Percentiles rank a stretch among this genome's conserved stretches.
Conservation (phyloP, 768 basidiomycete species). For the Boletus tomentosulus region DNA sequence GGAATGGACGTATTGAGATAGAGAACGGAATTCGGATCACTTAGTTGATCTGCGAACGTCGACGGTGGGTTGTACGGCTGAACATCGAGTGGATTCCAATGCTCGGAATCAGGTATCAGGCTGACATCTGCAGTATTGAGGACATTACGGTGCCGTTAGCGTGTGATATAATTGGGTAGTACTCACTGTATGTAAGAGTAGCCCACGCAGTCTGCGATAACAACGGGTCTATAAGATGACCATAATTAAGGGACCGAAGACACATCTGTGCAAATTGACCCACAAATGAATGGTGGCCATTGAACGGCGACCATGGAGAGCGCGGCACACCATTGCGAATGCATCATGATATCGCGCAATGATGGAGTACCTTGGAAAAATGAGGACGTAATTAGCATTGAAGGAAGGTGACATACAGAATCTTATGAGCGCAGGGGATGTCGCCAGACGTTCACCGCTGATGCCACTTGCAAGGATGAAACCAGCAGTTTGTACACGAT, state of each 20-base stretch:
- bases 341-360: conserved; percentile 86
- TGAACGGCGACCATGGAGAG: conserved; percentile 91
- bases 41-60: conserved; percentile 70
- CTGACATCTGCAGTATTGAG: conserved; percentile 58
- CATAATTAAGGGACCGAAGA: conserved; percentile 14
- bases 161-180: conserved; percentile 4
- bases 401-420: conserved; percentile 59
- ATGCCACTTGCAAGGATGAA: conserved; percentile 90
- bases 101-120: conserved; percentile 49
- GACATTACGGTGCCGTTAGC: conserved; percentile 7
- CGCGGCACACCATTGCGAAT: conserved; percentile 88
- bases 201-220: conserved; percentile 88
- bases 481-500: conserved; percentile 75
- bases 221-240: conserved; percentile 68
- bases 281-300: conserved; percentile 92
- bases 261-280: conserved; percentile 26
- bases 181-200: conserved; percentile 67
- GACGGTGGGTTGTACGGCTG: conserved; percentile 60
- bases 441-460: conserved; percentile 84
- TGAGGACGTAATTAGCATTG: conserved; percentile 12
- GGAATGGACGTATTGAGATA: conserved; percentile 65
- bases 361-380: conserved; percentile 74
- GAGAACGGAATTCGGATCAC: conserved; percentile 66
- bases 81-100: conserved; percentile 65
- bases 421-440: conserved; percentile 80